Conservation (phyloP, 1,139 yeast genomes). For the Suhomyces panamericanus region DNA sequence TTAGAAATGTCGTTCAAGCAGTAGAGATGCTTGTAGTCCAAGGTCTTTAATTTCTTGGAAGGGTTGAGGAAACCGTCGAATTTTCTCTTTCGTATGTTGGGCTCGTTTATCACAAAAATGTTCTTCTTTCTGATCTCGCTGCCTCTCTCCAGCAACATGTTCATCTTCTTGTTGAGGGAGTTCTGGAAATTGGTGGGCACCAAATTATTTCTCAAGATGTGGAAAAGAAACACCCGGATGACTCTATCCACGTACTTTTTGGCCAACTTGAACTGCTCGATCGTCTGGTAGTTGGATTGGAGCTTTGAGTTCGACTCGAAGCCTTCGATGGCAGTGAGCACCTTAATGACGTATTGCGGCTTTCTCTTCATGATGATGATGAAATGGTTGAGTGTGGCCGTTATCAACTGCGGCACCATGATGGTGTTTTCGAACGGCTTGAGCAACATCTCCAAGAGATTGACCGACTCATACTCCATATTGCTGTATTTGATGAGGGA, state of each 20-base stretch:
- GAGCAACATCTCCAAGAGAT: slow-evolving; percentile 65
- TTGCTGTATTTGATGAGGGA: slow-evolving; percentile 56
- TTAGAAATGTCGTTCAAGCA: slow-evolving; percentile 63
- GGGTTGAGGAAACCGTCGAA: slow-evolving; percentile 34
- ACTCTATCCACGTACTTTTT: slow-evolving; percentile 44
- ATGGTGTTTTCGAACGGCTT: slow-evolving; percentile 56
- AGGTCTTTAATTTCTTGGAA: slow-evolving; percentile 29
- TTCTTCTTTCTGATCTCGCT: slow-evolving; percentile 45
- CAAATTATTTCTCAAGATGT: slow-evolving; percentile 36
- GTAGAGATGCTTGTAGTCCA: slow-evolving; percentile 48
- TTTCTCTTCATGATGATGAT: slow-evolving; percentile 56
- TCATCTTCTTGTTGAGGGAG: slow-evolving; percentile 31
- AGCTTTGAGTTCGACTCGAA: slow-evolving; percentile 40
- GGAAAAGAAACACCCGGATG: slow-evolving; percentile 38
- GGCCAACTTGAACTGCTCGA: slow-evolving; percentile 44
- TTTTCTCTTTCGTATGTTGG: slow-evolving; percentile 37
- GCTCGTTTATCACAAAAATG: slow-evolving; percentile 33
- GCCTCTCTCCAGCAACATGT: slow-evolving; percentile 37
- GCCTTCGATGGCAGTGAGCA: slow-evolving; percentile 35
- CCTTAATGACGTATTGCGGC: slow-evolving; percentile 51
- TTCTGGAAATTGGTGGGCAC: slow-evolving; percentile 34
- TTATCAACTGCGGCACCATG: slow-evolving; percentile 54
- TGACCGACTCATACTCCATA: slow-evolving; percentile 72
- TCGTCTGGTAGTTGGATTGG: slow-evolving; percentile 47
- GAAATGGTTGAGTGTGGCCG: slow-evolving; percentile 56